These are phyloP conservation scores for Rostrohypoxylon terebratum DNA, from an alignment of 495 filamentous ascomycete genomes.

Conservation along the genomic window DNA sequence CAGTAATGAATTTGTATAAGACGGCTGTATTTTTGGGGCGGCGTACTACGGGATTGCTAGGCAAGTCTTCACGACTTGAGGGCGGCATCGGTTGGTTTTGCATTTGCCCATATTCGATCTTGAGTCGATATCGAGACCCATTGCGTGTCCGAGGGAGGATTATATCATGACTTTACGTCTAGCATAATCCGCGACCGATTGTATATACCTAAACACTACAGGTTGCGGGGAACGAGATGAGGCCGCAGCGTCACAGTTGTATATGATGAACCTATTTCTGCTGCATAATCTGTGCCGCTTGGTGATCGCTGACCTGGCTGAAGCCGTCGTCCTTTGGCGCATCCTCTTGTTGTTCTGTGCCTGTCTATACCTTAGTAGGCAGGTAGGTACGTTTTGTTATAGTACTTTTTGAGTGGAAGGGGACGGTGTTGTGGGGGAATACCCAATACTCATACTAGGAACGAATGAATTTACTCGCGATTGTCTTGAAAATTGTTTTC, in stretches of 20 bases:
- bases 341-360: background rate
- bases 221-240: conserved; percentile 13
- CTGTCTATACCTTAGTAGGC: background rate
- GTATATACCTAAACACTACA: conserved; percentile 27
- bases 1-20: conserved; percentile 41
- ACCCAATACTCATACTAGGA: conserved; percentile 14
- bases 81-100: conserved; percentile 1
- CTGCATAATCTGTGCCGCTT: background rate
- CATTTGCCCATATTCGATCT: conserved; percentile 27
- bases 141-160: conserved; percentile 9
- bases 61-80: conserved; percentile 13
- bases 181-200: conserved; percentile 25
- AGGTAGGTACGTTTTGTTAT: too few species aligned
- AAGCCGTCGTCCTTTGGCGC: background rate
- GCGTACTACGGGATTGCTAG: conserved; percentile 1
- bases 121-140: conserved; percentile 15
- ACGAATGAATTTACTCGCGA: background rate
- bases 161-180: conserved; percentile 32
- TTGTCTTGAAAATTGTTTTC: background rate
- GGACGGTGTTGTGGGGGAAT: background rate
- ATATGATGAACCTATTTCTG: conserved; percentile 14
- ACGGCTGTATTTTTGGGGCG: background rate
- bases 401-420: background rate
- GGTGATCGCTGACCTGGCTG: background rate
- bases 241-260: background rate